A percentile compares a stretch with the other conserved stretches of the same genome.
phyloP scores from a whole-genome alignment of 108 stramenopile species.

The Discostella pseudostelligera region DNA sequence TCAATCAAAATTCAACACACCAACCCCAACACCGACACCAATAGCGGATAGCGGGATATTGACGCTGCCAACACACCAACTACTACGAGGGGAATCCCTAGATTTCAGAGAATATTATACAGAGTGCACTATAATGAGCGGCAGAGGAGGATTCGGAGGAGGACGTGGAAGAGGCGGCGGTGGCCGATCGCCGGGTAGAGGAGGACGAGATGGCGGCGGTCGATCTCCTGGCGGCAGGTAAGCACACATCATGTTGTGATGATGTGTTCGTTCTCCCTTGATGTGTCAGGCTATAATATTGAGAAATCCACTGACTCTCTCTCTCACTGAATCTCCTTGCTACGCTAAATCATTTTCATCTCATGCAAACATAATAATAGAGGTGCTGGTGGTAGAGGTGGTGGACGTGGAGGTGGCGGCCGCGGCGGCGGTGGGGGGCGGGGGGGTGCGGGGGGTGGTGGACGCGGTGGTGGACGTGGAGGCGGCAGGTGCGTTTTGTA shows the following conservation, averaged over 20 bases:
- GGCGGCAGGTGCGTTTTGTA: conserved; percentile 25
- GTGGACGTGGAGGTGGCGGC: conserved; percentile 54
- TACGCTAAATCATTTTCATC: no score
- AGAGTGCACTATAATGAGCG: no score
- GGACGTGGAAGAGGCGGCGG: conserved; percentile 51
- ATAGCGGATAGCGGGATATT: no score
- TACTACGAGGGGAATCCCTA: no score
- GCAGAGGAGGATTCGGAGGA: conserved; percentile 39
- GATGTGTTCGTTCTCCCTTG: not conserved
- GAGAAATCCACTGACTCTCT: conserved; percentile 7
- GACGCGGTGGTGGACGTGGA: conserved; percentile 47
- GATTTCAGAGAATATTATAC: no score
- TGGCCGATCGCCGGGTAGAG: conserved; percentile 55
- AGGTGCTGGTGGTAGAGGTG: conserved; percentile 54
- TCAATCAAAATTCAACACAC: no score
- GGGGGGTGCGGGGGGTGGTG: conserved; percentile 53
- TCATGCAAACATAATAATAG: no score
- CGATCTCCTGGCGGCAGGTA: conserved; percentile 39
- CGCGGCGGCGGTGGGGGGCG: conserved; percentile 52
- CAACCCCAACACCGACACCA: no score
- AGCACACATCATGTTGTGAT: conserved; percentile 10
- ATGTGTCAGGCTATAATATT: no score
- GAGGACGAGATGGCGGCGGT: conserved; percentile 46
- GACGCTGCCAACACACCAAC: no score
- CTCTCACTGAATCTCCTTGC: not conserved